Base-by-base conservation (phyloP, 164 flowering plant genomes). In the Macadamia integrifolia region DNA sequence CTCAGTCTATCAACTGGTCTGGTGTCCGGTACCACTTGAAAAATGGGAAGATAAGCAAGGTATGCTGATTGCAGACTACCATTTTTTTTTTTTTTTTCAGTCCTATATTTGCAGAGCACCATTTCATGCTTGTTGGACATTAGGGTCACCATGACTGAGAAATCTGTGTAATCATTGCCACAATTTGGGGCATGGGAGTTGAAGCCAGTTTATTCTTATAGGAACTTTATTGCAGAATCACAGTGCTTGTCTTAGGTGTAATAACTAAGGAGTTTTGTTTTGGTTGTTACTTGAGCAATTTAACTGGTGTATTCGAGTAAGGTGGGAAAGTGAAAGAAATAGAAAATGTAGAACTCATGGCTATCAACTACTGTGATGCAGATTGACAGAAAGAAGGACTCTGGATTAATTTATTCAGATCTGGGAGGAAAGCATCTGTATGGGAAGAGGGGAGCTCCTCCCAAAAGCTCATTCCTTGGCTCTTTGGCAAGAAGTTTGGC, bases 1-100 rank as follows among this genome's bases (percentile, higher is more conserved):
- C 88, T 64, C 97, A 88, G 72, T 90, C 87, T 18, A 94, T 94
- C 78, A 81, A 92, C 69, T 94, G 97, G 97, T 94, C 98, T 49
- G 97, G 98, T 58, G 88, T 94, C 60, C 83, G 88, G 30, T 94
- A 94, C 75, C 84, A 88, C 76, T 80, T 94, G 83, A 87, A 76
- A 79, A 67, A 92, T 77, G 98, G 98, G 62, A 94, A 90, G 83
- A 90, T 94, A 67, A 28, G 52, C 78, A 86, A 86, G 97, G 98
- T 89, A 78, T 64, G 76, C 65, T 58, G 10, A 1, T 56, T 31
- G 28, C 31, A 50, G 52, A 9, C 1, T 9, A 11, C 9, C 50
- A 46, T 46, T 46, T 46, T 9, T 11, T 1, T 46, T 11, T 8
- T 9, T 9, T 43, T 6, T 43, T 43, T 43, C 48, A 43, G 48